Conservation (phyloP, 805 yeast genomes). For the Yarrowia sp. region DNA sequence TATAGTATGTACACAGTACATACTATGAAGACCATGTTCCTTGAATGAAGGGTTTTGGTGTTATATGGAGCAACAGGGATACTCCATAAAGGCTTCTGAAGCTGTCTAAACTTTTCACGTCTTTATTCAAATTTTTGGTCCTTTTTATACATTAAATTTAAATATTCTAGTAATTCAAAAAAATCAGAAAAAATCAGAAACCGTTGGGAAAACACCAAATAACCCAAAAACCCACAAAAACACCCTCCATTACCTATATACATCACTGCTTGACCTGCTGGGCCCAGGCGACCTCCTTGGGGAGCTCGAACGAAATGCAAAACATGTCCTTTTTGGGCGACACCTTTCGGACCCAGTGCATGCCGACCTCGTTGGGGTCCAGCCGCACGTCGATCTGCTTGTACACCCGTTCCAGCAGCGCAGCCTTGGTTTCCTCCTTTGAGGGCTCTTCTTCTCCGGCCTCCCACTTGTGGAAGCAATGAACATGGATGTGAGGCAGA, state of each 20-base stretch:
- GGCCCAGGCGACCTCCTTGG: slow-evolving; percentile 52
- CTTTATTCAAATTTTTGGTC: too few species aligned
- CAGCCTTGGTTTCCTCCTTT: slow-evolving; percentile 67
- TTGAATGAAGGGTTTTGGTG: too few species aligned
- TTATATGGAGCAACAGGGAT: too few species aligned
- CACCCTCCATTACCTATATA: background rate
- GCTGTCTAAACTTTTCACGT: too few species aligned
- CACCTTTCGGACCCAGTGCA: slow-evolving; percentile 90
- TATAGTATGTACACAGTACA: too few species aligned
- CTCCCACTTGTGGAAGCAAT: slow-evolving; percentile 91
- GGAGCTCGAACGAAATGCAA: slow-evolving; percentile 79
- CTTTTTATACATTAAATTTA: too few species aligned
- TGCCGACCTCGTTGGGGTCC: slow-evolving; percentile 56
- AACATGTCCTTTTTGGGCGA: slow-evolving; percentile 98
- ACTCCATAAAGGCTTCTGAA: too few species aligned
- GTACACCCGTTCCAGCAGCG: slow-evolving; percentile 66
- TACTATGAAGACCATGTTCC: too few species aligned
- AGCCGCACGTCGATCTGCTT: slow-evolving; percentile 57
- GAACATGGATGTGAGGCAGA: slow-evolving; percentile 77
- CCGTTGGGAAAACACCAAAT: too few species aligned
- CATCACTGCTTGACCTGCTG: background rate
- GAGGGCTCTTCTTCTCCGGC: slow-evolving; percentile 76
- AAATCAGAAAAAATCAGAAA: too few species aligned
- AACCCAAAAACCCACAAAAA: too few species aligned
- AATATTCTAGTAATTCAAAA: too few species aligned